A percentile compares a stretch with the other conserved stretches of the same genome.
These are phyloP conservation scores for Pulveroboletus sp. DNA, from an alignment of 768 basidiomycete species.

Conservation along the genomic window DNA sequence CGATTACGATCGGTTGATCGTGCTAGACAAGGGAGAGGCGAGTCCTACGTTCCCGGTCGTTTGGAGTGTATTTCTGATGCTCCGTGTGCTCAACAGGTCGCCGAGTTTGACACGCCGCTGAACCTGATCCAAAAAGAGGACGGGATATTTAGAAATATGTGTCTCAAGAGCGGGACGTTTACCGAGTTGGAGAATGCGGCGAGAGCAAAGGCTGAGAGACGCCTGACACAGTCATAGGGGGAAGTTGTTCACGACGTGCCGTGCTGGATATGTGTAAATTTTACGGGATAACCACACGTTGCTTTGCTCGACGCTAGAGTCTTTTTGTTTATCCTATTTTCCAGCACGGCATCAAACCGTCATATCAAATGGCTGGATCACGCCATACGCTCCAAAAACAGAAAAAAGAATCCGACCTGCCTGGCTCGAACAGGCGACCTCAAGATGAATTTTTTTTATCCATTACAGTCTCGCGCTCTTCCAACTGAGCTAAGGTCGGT, in stretches of 20 bases:
- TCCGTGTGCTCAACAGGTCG: conserved; percentile 31
- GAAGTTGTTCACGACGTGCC: too few species aligned
- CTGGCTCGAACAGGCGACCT: conserved; percentile 44
- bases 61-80: neutral
- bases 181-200: conserved; percentile 56
- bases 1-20: conserved; percentile 75
- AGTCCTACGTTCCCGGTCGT: neutral
- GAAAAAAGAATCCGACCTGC: conserved; percentile 30
- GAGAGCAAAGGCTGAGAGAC: conserved; percentile 35
- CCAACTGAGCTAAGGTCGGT: conserved; percentile 40
- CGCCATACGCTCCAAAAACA: too few species aligned
- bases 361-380: too few species aligned
- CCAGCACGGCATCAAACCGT: too few species aligned
- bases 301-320: too few species aligned
- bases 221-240: neutral
- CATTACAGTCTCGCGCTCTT: conserved; percentile 47
- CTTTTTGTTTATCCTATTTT: too few species aligned
- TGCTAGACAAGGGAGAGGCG: conserved; percentile 52
- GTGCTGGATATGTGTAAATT: too few species aligned
- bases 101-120: conserved; percentile 68
- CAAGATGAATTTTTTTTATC: conserved; percentile 30
- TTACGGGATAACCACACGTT: too few species aligned
- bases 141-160: conserved; percentile 68
- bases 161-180: conserved; percentile 64
- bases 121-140: conserved; percentile 58